phyloP scores from a whole-genome alignment of 2,329 filamentous ascomycete genomes.

The Paecilomyces variotii region DNA sequence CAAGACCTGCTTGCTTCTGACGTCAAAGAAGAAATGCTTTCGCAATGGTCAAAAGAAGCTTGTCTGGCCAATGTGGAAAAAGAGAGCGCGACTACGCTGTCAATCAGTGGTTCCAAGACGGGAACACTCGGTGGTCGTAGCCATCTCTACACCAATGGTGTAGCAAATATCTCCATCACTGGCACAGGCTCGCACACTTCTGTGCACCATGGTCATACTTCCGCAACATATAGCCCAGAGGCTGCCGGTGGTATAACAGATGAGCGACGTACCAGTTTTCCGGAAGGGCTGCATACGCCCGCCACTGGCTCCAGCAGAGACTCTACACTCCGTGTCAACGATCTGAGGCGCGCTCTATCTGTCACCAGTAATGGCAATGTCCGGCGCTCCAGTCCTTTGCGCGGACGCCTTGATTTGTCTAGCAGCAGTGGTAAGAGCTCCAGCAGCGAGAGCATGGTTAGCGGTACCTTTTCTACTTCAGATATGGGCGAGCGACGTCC shows the following conservation, averaged over 20 bases:
- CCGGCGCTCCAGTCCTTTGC: slow-evolving; percentile 35
- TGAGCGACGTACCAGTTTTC: slow-evolving; percentile 28
- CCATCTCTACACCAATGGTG: slow-evolving; percentile 21
- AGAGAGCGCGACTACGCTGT: slow-evolving; percentile 61
- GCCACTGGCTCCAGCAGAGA: slow-evolving; percentile 32
- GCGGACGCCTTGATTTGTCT: slow-evolving; percentile 28
- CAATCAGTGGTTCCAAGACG: slow-evolving; percentile 65
- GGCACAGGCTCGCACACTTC: slow-evolving; percentile 16
- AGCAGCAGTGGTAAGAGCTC: slow-evolving; percentile 28
- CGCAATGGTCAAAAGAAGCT: slow-evolving; percentile 70
- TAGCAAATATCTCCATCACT: slow-evolving; percentile 23
- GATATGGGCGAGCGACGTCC: slow-evolving; percentile 23
- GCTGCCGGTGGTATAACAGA: slow-evolving; percentile 21
- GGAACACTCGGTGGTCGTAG: slow-evolving; percentile 41
- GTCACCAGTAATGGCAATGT: slow-evolving; percentile 26
- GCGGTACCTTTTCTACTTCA: slow-evolving; percentile 28
- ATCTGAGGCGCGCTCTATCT: slow-evolving; percentile 41
- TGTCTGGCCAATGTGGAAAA: slow-evolving; percentile 61
- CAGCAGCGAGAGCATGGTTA: slow-evolving; percentile 40
- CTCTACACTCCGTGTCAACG: slow-evolving; percentile 41
- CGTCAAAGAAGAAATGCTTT: slow-evolving; percentile 67
- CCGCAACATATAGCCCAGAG: slow-evolving; percentile 11
- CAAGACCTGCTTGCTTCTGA: slow-evolving; percentile 55
- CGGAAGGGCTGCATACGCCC: slow-evolving; percentile 26
- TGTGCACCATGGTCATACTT: slow-evolving; percentile 12